Evolutionary conservation across 345 rosid genomes (phyloP), one percentile per base, ranked within the genome.

Genomic region (Eutrema japonicum): DNA sequence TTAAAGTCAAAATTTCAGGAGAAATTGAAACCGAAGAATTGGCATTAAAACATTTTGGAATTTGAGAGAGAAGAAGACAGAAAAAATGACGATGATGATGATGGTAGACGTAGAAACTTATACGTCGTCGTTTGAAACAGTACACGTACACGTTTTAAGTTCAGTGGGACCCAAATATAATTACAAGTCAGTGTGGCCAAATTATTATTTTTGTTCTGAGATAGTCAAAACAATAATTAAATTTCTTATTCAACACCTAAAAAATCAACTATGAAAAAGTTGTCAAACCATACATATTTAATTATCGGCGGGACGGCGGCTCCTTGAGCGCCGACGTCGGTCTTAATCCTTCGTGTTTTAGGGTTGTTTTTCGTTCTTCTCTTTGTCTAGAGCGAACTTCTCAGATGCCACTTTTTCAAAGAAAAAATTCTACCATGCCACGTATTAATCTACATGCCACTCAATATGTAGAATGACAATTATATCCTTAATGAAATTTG

Each of bases 21-120:
- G 48, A 74, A 33, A 55, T 27, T 37, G 71, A 65, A 72, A 73
- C 56, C 26, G 49, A 36, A 55, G n/a, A 14, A 13, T 14, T 64
- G 48, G 56, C 12, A 36, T 38, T 40, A 11, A 30, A 38, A 49
- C 36, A 37, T 36, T 58, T 70, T 56, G 22, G 64, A 46, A 42
- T 42, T 22, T 36, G 32, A 64, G 45, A 59, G 33, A 58, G 43
- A 43, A 61, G 26, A 51, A 27, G 30, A 70, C 58, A 48, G 43
- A 22, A 22, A 3, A 58, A 27, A 16, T 37, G 46, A 42, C 7
- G 53, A 62, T 10, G 74, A 65, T 10, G 74, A 65, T 10, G 71
- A 13, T 10, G 54, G 16, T 53, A 41, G 42, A 14, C 14, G 43
- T 30, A 30, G 5, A 40, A 14, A 16, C 29, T 29, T 48, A 1